These are phyloP conservation scores for Priceomyces castillae DNA, from an alignment of 805 yeast species.

Conservation along the genomic window DNA sequence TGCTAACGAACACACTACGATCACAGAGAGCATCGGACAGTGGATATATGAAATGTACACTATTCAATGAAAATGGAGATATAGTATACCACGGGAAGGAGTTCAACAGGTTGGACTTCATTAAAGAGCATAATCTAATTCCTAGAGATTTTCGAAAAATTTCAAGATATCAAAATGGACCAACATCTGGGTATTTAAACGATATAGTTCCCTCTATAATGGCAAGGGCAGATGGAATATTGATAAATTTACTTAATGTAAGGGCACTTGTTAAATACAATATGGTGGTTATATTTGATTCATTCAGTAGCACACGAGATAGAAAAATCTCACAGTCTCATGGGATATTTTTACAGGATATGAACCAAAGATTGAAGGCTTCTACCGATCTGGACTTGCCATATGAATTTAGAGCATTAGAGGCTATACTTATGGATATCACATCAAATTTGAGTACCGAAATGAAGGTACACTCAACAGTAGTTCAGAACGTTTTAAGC, in stretches of 20 bases:
- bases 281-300: conserved; percentile 48
- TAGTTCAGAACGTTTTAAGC: conserved; percentile 65
- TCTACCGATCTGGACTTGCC: conserved; percentile 48
- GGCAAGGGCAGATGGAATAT: conserved; percentile 45
- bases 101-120: conserved; percentile 40
- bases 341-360: conserved; percentile 40
- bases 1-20: conserved; percentile 19
- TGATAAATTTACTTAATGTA: conserved; percentile 48
- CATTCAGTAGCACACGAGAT: conserved; percentile 23
- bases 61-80: conserved; percentile 46
- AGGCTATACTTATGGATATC: conserved; percentile 79
- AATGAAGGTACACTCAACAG: conserved; percentile 78
- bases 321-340: conserved; percentile 46
- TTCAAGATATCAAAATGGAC: conserved; percentile 26
- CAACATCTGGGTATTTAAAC: conserved; percentile 17
- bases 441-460: conserved; percentile 78
- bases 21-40: conserved; percentile 20
- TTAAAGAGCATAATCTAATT: conserved; percentile 44
- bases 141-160: conserved; percentile 61
- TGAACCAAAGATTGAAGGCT: conserved; percentile 37
- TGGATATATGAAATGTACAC: conserved; percentile 46
- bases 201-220: conserved; percentile 60
- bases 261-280: conserved; percentile 54
- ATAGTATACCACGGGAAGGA: conserved; percentile 46
- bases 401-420: conserved; percentile 88